Conservation (phyloP, 73 alveolate species). For the Uronychia setigera region DNA sequence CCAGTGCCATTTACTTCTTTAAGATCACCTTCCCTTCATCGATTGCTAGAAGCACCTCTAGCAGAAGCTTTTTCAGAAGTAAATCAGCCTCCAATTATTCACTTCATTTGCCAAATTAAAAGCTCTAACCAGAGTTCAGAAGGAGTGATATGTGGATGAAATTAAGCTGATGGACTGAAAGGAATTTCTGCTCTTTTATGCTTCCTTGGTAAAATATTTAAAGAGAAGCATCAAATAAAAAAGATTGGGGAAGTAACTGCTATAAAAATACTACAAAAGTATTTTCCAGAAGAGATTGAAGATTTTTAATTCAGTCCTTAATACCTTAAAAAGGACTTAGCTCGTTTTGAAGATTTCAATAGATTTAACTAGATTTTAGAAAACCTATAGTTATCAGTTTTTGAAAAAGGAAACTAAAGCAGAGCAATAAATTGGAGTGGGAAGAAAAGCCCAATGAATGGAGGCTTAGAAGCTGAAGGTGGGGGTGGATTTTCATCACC, state of each 20-base stretch:
- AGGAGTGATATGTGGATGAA: too few relatives aligned
- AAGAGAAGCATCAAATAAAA: neutral
- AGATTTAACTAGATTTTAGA: neutral
- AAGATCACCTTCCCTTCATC: neutral
- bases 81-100: neutral
- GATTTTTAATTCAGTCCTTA: neutral
- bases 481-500: too few relatives aligned
- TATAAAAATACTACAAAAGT: neutral
- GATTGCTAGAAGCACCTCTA: neutral
- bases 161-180: neutral
- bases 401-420: too few relatives aligned
- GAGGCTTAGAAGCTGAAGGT: too few relatives aligned
- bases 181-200: neutral
- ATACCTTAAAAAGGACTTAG: neutral
- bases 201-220: neutral
- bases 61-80: neutral
- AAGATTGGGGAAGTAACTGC: neutral
- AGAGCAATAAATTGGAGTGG: too few relatives aligned
- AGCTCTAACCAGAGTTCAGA: neutral
- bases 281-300: neutral
- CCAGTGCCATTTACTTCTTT: neutral
- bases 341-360: neutral
- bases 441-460: too few relatives aligned
- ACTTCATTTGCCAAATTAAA: neutral
- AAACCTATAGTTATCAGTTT: too few relatives aligned